These are phyloP conservation scores for Paramecium caudatum DNA, from an alignment of 73 alveolate genomes.

Conservation along the genomic window DNA sequence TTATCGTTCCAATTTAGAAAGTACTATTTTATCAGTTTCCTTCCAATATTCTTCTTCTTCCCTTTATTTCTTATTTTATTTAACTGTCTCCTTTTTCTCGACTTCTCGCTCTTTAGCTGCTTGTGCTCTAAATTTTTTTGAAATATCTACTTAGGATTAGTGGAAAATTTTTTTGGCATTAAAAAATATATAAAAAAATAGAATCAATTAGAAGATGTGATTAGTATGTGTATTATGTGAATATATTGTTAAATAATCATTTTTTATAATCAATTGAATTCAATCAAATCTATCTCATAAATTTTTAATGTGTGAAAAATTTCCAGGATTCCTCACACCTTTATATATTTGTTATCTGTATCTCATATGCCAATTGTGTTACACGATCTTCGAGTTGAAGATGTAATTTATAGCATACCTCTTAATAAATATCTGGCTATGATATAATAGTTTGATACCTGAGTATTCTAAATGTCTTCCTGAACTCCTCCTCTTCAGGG, in stretches of 20 bases:
- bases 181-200: not conserved
- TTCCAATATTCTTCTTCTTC: conserved; percentile 68
- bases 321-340: not conserved
- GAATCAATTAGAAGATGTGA: too few species aligned
- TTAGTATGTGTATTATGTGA: too few species aligned
- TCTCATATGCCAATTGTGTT: conserved; percentile 52
- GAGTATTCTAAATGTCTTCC: conserved; percentile 39
- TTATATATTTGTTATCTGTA: conserved; percentile 20
- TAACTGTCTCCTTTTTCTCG: conserved; percentile 3
- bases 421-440: conserved; percentile 37
- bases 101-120: conserved; percentile 42
- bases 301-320: not conserved
- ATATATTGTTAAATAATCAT: conserved; percentile 15
- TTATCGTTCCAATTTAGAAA: conserved; percentile 1
- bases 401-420: conserved; percentile 16
- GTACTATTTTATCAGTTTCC: conserved; percentile 36
- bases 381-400: conserved; percentile 48
- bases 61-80: conserved; percentile 34
- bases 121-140: not conserved
- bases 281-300: not conserved
- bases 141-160: not conserved
- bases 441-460: not conserved
- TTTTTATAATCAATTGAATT: conserved; percentile 37
- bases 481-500: conserved; percentile 58
- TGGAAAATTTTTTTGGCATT: conserved; percentile 55